A percentile compares a stretch with the other conserved stretches of the same genome.
These are phyloP conservation scores for Physaria fendleri DNA, from an alignment of 345 rosid species.

Conservation along the genomic window DNA sequence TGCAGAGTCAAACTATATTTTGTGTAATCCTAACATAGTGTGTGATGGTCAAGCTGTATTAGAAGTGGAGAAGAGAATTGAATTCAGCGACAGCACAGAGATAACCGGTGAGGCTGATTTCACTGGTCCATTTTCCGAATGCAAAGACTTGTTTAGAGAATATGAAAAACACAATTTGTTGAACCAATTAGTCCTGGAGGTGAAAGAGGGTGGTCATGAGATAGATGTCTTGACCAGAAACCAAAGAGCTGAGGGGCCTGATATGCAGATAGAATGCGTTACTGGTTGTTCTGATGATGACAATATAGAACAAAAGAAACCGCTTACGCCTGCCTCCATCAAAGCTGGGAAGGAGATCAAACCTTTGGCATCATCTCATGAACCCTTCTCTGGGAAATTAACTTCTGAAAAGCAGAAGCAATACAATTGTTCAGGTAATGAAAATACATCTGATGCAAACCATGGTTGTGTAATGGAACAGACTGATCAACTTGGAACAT, in stretches of 20 bases:
- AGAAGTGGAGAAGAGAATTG: slow-evolving; percentile 19
- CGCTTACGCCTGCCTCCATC: slow-evolving; percentile 16
- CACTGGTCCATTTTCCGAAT: slow-evolving; percentile 9
- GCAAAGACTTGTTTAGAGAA: slow-evolving; percentile 20
- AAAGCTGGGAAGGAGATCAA: slow-evolving; percentile 27
- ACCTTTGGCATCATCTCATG: slow-evolving; percentile 18
- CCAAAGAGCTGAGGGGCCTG: slow-evolving; percentile 15
- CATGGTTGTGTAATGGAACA: slow-evolving; percentile 15
- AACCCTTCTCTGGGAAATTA: slow-evolving; percentile 7
- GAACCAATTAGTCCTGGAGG: slow-evolving; percentile 14
- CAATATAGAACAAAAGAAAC: slow-evolving; percentile 17
- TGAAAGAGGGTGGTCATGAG: slow-evolving; percentile 27
- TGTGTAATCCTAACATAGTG: slow-evolving; percentile 22
- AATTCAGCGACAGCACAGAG: slow-evolving; percentile 12
- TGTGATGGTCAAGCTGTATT: slow-evolving; percentile 27
- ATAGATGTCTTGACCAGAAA: slow-evolving; percentile 21
- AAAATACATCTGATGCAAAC: slow-evolving; percentile 13
- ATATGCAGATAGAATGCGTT: slow-evolving; percentile 12
- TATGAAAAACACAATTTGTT: slow-evolving; percentile 26
- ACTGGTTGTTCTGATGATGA: slow-evolving; percentile 8
- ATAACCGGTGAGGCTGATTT: slow-evolving; percentile 15
- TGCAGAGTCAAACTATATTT: slow-evolving; percentile 2
- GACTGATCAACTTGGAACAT: slow-evolving; percentile 19
- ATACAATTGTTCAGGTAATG: slow-evolving; percentile 10
- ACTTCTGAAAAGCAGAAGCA: slow-evolving; percentile 17